Percentiles rank a stretch among this genome's conserved stretches.
These are phyloP conservation scores for Debaryomycetaceae sp. DNA, from an alignment of 1,139 yeast species.

Conservation along the genomic window DNA sequence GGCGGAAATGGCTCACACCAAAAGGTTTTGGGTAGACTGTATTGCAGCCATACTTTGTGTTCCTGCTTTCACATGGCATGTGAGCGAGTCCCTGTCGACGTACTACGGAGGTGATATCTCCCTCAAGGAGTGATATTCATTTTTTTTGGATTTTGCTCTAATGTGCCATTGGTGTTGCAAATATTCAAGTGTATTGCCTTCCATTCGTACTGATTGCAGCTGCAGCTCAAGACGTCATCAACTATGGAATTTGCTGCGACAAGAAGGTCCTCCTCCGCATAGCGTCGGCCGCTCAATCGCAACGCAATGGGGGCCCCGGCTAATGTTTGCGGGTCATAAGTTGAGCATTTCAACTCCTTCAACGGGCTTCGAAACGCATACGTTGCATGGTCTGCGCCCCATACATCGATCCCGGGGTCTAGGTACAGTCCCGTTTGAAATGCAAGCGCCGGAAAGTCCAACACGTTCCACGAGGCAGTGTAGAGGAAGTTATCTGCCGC, in stretches of 20 bases:
- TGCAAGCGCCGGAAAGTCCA: conserved; percentile 59
- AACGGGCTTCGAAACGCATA: conserved; percentile 32
- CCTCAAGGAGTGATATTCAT: too few species aligned
- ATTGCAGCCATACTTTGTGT: too few species aligned
- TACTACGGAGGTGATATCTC: too few species aligned
- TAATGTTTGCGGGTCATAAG: conserved; percentile 29
- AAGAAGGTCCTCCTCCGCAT: conserved; percentile 38
- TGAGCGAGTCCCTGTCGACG: too few species aligned
- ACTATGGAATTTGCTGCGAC: conserved; percentile 37
- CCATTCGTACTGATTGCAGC: too few species aligned
- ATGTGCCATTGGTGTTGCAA: too few species aligned
- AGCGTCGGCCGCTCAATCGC: conserved; percentile 37
- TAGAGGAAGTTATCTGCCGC: conserved; percentile 73
- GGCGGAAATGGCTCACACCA: too few species aligned
- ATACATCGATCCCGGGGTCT: conserved; percentile 43
- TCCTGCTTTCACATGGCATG: too few species aligned
- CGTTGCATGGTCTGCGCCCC: conserved; percentile 28
- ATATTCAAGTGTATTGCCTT: too few species aligned
- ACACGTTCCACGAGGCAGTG: conserved; percentile 61
- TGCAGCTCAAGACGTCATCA: conserved; percentile 20
- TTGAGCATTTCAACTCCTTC: conserved; percentile 39
- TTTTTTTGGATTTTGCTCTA: too few species aligned
- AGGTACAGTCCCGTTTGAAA: conserved; percentile 61
- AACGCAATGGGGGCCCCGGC: conserved; percentile 40
- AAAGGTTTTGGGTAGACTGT: too few species aligned